Evolutionary conservation across 2,329 filamentous ascomycete genomes (phyloP), one percentile per base, ranked within the genome.

Genomic region (Cryphonectria radicalis): DNA sequence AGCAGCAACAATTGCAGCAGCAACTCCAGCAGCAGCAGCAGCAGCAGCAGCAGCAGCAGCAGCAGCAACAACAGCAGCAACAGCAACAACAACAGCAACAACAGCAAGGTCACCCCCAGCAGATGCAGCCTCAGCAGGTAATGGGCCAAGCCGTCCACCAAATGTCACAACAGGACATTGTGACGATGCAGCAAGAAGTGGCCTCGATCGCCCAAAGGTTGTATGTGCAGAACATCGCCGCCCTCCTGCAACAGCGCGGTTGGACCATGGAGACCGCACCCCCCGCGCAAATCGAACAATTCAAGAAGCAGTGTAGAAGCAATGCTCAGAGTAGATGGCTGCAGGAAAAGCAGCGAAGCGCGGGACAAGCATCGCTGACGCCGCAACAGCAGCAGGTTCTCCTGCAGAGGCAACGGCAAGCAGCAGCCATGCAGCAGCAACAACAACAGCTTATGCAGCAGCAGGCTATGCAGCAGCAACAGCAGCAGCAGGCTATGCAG

Each of bases 401-500:
- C 65, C 74, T 75, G 6, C 80, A 81, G 60, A 76, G 79, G 17
- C 77, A 79, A 55, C 76, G 76, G 55, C 81, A 81, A 32, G 81
- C 82, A 70, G 75, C 79, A 70, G 75, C 82, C 75, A 67, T 81
- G 72, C 82, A 82, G 72, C 82, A 83, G 63, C 82, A 32, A 4
- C 81, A 82, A 64, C 81, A 79, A 46, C 80, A 81, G 43, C 74
- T 74, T 59, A 73, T 76, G 57, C 81, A 81, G 65, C 60, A 62
- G 35, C 59, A 62, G 22, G 17, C 17, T 17, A 35, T 35, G 66
- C 80, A 82, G 62, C 80, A 82, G 62, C 78, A 82, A 63, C 76
- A 78, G 66, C 81, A 84, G 74, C 81, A 84, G 74, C 79, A 79
- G 66, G 79, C 81, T 43, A 84, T 88, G 81, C 84, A 87, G 71